Base-by-base conservation (phyloP, 345 rosid genomes). In the Clausena lansium region DNA sequence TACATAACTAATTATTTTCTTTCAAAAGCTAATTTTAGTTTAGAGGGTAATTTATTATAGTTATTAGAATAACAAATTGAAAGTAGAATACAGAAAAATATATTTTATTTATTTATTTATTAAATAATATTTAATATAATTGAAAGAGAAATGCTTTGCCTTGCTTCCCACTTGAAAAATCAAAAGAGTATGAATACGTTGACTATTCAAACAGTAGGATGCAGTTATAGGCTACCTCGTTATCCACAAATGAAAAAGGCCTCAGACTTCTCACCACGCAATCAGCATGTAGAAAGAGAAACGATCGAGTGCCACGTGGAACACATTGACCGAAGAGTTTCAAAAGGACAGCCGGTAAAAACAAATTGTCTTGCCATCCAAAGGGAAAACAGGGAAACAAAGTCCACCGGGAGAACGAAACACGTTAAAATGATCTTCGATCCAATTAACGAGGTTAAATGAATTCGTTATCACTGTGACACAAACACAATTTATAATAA, bases 301-400 rank as follows among this genome's bases (percentile, higher is more conserved):
- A n/a, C n/a, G 50, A 45, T 45, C 17, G 50, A 45, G 1, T 52
- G 81, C 41, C 71, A 64, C 74, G 52, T 67, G 74, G 68, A 63
- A 58, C 3, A 35, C 62, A n/a, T 9, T 24, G 10, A 22, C 30
- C 63, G 41, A 54, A 14, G 35, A 45, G 25, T 45, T 69, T 69
- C 22, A 67, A 36, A 17, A 7, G 13, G 38, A 25, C 19, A 19
- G 61, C 74, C 61, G 69, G 70, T 45, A 5, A 59, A 38, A 50
- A n/a, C n/a, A n/a, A n/a, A 50, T 9, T 14, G 15, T 1, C 33
- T 36, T 3, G 50, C 9, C 25, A 5, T 5, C 57, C 10, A 20
- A 70, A 1, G 41, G 4, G 8, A 9, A 35, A 66, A 66, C 13
- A 3, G 5, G 3, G 10, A 24, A 39, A 4, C 39, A 39, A 0